Percentiles rank a stretch among this genome's conserved stretches.
Evolutionary conservation across 148 eudicot species (phyloP).

Genomic region (Camellia lanceoleosa): DNA sequence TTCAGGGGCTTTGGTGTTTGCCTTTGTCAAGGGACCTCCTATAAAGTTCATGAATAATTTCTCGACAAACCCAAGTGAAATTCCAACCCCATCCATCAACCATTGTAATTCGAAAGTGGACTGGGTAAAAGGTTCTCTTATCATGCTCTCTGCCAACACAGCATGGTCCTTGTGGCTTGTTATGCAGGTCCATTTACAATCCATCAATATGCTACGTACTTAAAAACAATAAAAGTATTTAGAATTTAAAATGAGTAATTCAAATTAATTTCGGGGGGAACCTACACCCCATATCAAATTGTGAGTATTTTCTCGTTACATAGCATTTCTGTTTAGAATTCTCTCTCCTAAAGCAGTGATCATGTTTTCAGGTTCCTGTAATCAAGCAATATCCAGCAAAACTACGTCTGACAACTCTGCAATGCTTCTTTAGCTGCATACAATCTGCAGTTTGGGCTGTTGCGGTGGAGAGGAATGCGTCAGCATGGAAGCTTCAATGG

Average conservation of each 20-base stretch:
- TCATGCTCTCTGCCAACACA: conserved; percentile 25
- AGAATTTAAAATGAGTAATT: too few species aligned
- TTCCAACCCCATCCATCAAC: background rate
- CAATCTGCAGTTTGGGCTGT: conserved; percentile 11
- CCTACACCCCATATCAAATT: too few species aligned
- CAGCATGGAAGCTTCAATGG: conserved; percentile 6
- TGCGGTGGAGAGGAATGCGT: conserved; percentile 1
- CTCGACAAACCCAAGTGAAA: conserved; percentile 4
- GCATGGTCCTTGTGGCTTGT: conserved; percentile 40
- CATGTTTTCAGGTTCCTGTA: background rate
- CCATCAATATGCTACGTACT: background rate
- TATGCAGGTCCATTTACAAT: conserved; percentile 28
- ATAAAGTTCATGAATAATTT: conserved; percentile 6
- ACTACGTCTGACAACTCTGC: conserved; percentile 9
- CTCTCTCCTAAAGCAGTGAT: background rate
- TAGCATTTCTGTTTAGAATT: too few species aligned
- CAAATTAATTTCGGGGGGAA: too few species aligned
- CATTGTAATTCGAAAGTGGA: conserved; percentile 19
- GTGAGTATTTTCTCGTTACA: too few species aligned
- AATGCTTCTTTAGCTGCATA: conserved; percentile 7
- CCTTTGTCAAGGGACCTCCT: conserved; percentile 41
- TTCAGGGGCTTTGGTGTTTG: conserved; percentile 43
- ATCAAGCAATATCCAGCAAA: background rate
- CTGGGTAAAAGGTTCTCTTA: conserved; percentile 42
- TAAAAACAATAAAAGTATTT: too few species aligned